Evolutionary conservation across 352 stramenopile genomes (phyloP).

Genomic region (Bremia lactucae): DNA sequence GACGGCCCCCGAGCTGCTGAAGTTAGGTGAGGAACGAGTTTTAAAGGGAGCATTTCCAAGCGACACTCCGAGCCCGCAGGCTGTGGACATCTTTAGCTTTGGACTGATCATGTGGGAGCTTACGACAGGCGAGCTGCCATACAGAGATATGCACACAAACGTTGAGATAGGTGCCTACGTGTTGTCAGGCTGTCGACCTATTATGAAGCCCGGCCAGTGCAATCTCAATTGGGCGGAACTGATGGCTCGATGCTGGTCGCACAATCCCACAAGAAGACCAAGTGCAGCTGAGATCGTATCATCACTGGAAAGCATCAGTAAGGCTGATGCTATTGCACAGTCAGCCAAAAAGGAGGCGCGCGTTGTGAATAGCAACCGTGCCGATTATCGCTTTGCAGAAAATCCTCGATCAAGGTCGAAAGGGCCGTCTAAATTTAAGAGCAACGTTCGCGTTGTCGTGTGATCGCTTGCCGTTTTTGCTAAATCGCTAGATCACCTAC

Average conservation of each 20-base stretch:
- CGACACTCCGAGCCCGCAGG: conserved; percentile 43
- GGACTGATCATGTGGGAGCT: conserved; percentile 85
- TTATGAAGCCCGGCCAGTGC: conserved; percentile 66
- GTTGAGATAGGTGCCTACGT: conserved; percentile 69
- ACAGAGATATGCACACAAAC: conserved; percentile 52
- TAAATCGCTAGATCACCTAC: conserved; percentile 9
- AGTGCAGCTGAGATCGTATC: conserved; percentile 75
- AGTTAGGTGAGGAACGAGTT: conserved; percentile 61
- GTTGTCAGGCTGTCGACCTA: conserved; percentile 55
- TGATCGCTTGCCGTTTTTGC: conserved; percentile 9
- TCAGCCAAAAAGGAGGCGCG: conserved; percentile 52
- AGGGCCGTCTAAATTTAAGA: conserved; percentile 43
- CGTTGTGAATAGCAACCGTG: conserved; percentile 71
- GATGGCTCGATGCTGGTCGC: conserved; percentile 76
- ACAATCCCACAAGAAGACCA: conserved; percentile 56
- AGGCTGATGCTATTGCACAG: conserved; percentile 51
- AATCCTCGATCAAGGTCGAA: conserved; percentile 40
- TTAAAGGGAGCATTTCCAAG: conserved; percentile 48
- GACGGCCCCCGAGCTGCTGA: conserved; percentile 72
- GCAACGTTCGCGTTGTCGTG: conserved; percentile 51
- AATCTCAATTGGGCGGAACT: conserved; percentile 80
- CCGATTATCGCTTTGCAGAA: conserved; percentile 64
- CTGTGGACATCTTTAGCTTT: conserved; percentile 83
- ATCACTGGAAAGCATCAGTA: conserved; percentile 68
- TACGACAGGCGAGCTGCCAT: conserved; percentile 72